Conservation (phyloP, 192 early-diverging fungal species). For the Dimargaris xerosporica region DNA sequence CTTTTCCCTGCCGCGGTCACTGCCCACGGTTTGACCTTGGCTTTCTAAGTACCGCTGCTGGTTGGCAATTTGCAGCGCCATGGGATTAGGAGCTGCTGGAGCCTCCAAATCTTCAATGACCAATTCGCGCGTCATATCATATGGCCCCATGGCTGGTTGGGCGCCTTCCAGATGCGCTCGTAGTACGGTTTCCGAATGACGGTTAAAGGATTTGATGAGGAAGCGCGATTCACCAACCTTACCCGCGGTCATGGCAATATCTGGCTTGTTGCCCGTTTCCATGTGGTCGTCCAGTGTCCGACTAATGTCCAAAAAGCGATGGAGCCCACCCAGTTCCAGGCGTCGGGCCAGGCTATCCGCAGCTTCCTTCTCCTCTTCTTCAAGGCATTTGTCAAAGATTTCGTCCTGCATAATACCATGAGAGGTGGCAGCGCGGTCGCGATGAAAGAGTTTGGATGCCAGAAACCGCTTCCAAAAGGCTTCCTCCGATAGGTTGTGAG, state of each 20-base stretch:
- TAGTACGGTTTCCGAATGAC: conserved; percentile 71
- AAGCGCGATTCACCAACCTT: conserved; percentile 40
- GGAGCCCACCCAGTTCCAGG: conserved; percentile 37
- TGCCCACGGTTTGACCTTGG: conserved; percentile 18
- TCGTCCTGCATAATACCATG: conserved; percentile 38
- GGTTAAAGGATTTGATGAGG: conserved; percentile 76
- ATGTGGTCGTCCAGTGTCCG: conserved; percentile 67
- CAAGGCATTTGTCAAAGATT: conserved; percentile 62
- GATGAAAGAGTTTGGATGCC: conserved; percentile 70
- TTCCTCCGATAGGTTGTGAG: conserved; percentile 55
- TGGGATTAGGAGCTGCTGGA: conserved; percentile 26
- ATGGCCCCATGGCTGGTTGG: conserved; percentile 19
- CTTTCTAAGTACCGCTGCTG: conserved; percentile 61
- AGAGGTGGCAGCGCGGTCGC: conserved; percentile 40
- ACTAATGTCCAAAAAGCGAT: conserved; percentile 61
- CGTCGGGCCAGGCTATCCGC: conserved; percentile 24
- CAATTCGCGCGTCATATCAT: conserved; percentile 38
- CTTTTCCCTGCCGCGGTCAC: background rate
- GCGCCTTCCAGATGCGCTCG: conserved; percentile 21
- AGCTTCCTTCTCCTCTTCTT: conserved; percentile 56
- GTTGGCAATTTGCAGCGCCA: conserved; percentile 59
- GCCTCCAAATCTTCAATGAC: conserved; percentile 52
- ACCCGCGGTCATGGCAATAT: conserved; percentile 69
- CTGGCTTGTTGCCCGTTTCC: conserved; percentile 60
- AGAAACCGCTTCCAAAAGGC: conserved; percentile 84